A percentile compares a stretch with the other conserved stretches of the same genome.
phyloP scores from a whole-genome alignment of 768 basidiomycete species.

The Leccinum obscurum region DNA sequence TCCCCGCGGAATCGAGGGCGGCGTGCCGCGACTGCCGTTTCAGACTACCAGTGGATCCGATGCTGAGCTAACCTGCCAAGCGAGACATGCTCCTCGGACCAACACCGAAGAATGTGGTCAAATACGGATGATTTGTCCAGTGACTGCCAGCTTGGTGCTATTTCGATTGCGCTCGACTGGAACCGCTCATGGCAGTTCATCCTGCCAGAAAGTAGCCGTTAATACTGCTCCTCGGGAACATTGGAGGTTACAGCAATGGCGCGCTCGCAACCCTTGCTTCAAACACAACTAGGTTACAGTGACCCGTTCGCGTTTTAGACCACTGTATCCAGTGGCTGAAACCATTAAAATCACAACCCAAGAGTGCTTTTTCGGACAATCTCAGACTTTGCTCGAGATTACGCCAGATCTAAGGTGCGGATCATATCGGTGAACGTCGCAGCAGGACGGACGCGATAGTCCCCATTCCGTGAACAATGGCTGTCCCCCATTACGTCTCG shows the following conservation, averaged over 20 bases:
- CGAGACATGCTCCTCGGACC: slow-evolving; percentile 17
- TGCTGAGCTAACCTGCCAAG: slow-evolving; percentile 72
- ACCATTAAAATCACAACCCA: slow-evolving; percentile 12
- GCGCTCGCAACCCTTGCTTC: slow-evolving; percentile 56
- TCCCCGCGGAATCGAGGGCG: not conserved
- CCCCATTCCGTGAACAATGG: too few relatives aligned
- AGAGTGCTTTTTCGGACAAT: slow-evolving; percentile 7
- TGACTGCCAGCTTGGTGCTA: slow-evolving; percentile 78
- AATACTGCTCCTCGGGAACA: slow-evolving; percentile 72
- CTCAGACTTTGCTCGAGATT: too few relatives aligned
- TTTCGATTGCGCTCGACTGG: slow-evolving; percentile 95
- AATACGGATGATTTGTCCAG: slow-evolving; percentile 76
- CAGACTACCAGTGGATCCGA: slow-evolving; percentile 53
- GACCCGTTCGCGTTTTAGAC: slow-evolving; percentile 32
- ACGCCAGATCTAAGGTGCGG: not conserved
- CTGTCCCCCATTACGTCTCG: too few relatives aligned
- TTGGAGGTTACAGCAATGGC: slow-evolving; percentile 65
- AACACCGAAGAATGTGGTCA: slow-evolving; percentile 56
- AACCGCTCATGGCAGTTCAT: slow-evolving; percentile 84
- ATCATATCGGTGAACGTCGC: too few relatives aligned
- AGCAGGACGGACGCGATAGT: too few relatives aligned
- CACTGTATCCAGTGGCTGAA: slow-evolving; percentile 28
- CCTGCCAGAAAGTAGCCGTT: slow-evolving; percentile 73
- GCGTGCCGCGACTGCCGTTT: not conserved
- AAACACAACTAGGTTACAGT: slow-evolving; percentile 34